Conservation (phyloP, 2,329 filamentous ascomycete species). For the Sporothrix brunneoviolacea region DNA sequence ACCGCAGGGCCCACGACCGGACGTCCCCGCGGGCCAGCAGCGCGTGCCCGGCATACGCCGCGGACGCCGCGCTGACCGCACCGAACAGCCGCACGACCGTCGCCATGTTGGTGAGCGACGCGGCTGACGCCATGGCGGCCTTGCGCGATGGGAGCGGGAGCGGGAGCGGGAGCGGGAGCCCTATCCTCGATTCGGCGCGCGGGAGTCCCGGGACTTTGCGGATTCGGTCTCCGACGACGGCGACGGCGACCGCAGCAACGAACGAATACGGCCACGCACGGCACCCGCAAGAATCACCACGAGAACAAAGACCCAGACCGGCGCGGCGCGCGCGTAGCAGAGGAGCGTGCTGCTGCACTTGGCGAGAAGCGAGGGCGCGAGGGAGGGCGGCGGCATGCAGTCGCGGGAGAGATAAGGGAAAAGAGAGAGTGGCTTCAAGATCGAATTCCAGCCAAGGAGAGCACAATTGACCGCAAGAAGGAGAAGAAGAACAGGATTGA, state of each 20-base stretch:
- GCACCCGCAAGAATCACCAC: constrained; percentile 27
- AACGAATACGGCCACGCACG: constrained; percentile 21
- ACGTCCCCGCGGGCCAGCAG: constrained; percentile 38
- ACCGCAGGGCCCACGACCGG: constrained; percentile 31
- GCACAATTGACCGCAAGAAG: no score
- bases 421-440: neutral
- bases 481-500: no score
- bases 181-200: neutral
- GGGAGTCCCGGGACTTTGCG: no score
- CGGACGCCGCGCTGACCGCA: constrained; percentile 34
- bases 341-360: constrained; percentile 38
- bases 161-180: neutral
- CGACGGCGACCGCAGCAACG: neutral
- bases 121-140: constrained; percentile 22
- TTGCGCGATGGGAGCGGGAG: neutral
- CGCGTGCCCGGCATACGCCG: constrained; percentile 37
- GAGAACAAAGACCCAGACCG: constrained; percentile 38
- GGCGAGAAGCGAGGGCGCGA: constrained; percentile 22
- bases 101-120: constrained; percentile 24
- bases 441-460: no score
- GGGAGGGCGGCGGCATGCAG: constrained; percentile 4
- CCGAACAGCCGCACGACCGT: constrained; percentile 35
- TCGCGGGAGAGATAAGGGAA: neutral
- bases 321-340: constrained; percentile 33
- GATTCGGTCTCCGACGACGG: neutral